Evolutionary conservation across 305 asterid genomes (phyloP), one percentile per base, ranked within the genome.

Genomic region (Fraxinus latifolia): DNA sequence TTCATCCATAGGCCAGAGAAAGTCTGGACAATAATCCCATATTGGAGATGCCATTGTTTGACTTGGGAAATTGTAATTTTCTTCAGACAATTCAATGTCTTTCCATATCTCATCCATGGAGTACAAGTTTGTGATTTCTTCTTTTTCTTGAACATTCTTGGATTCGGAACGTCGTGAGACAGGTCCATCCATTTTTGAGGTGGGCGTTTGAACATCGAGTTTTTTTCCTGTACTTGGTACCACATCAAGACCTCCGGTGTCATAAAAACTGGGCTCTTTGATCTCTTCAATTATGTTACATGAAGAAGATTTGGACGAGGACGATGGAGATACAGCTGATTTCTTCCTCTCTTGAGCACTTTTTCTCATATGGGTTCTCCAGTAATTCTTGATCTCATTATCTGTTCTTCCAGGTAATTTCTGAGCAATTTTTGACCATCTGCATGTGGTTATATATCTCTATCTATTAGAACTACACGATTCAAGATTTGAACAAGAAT

Each of bases 361-460:
- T 82, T 94, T 94, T 87, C 99, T 90, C 98, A 89, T 89, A 84
- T 92, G 94, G 1, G 97, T 94, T 44, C 99, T 88, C 98, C 97
- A 94, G 23, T 94, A 95, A 80, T 95, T 95, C 86, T 95, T 95
- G 78, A 95, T 95, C 88, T 95, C 98, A 42, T 95, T 95, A 80
- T 95, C 99, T 0, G 99, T 95, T 84, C 99, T 92, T 7, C 98
- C 99, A 0, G 99, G 98, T 75, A 95, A 62, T 77, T 93, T 95
- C n/a, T 90, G 85, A 2, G 99, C 98, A 79, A 95, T 95, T 84
- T 91, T 94, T 21, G 99, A 95, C 99, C 99, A 95, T 84, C 99
- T 95, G 83, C 84, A 80, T 14, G 53, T 17, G 33, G 71, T 34
- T 34, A 34, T 34, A 34, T 6, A 7, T 42, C 29, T 25, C 32